These are phyloP conservation scores for Cordyceps sp. DNA, from an alignment of 2,329 filamentous ascomycete genomes.

Conservation along the genomic window DNA sequence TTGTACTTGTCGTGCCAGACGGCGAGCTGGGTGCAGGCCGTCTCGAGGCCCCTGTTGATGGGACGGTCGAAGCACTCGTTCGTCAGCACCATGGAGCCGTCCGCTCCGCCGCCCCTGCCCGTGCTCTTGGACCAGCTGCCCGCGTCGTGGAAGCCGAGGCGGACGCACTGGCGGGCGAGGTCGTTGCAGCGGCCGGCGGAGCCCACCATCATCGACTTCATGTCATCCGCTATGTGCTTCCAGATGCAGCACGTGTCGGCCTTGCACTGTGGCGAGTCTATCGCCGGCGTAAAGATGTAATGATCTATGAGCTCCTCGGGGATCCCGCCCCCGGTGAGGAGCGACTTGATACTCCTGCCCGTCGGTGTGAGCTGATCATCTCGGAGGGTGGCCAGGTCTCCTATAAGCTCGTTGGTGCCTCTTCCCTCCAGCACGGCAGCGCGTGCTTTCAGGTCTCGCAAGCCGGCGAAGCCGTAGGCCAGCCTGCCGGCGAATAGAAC, in stretches of 20 bases:
- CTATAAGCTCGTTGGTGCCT: background rate
- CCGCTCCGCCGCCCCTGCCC: conserved; percentile 19
- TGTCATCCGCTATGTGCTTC: conserved; percentile 20
- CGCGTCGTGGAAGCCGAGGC: conserved; percentile 28
- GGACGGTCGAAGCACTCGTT: conserved; percentile 5
- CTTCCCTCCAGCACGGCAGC: background rate
- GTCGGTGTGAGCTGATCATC: background rate
- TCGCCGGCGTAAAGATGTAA: background rate
- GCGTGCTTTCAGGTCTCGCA: conserved; percentile 1
- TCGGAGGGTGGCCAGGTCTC: background rate
- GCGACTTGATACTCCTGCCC: background rate
- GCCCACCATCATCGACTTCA: conserved; percentile 16
- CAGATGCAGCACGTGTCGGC: conserved; percentile 23
- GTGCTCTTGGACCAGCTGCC: conserved; percentile 15
- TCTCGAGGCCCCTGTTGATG: conserved; percentile 27
- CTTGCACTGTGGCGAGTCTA: conserved; percentile 7
- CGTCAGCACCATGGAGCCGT: conserved; percentile 12
- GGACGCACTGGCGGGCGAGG: conserved; percentile 21
- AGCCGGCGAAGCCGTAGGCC: conserved; percentile 2
- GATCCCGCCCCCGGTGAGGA: background rate
- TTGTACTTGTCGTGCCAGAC: conserved; percentile 22
- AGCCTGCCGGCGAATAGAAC: conserved; percentile 3
- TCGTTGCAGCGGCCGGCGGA: conserved; percentile 19
- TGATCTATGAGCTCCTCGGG: conserved; percentile 1
- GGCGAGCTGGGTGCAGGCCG: conserved; percentile 20